Conservation (phyloP, 2,329 filamentous ascomycete species). For the Chaetomiaceae sp. region DNA sequence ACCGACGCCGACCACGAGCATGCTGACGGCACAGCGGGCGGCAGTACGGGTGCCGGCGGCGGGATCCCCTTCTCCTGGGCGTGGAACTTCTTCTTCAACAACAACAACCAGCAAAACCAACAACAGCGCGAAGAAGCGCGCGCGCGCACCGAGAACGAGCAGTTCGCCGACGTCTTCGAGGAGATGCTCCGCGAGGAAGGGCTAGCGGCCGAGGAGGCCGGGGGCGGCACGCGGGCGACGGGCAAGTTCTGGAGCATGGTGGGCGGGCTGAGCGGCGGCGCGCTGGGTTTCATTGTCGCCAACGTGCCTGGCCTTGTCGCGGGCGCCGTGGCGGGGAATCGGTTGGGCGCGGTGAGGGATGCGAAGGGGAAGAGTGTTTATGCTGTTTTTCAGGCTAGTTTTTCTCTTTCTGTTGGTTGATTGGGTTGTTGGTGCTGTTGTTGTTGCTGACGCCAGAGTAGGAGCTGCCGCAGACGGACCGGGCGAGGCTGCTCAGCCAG, state of each 20-base stretch:
- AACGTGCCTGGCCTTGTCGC: slow-evolving; percentile 87
- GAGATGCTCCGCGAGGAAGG: slow-evolving; percentile 85
- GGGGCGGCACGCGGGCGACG: slow-evolving; percentile 51
- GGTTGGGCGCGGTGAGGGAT: slow-evolving; percentile 85
- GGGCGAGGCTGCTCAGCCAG: slow-evolving; percentile 74
- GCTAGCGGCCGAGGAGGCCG: slow-evolving; percentile 65
- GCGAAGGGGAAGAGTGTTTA: slow-evolving; percentile 94
- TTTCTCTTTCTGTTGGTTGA: slow-evolving; percentile 3
- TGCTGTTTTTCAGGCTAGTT: slow-evolving; percentile 65
- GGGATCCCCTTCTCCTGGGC: slow-evolving; percentile 69
- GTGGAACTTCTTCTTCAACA: slow-evolving; percentile 53
- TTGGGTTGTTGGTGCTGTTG: not conserved
- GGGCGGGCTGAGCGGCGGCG: slow-evolving; percentile 80
- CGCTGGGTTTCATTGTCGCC: slow-evolving; percentile 89
- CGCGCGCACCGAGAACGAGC: slow-evolving; percentile 59
- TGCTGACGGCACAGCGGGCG: slow-evolving; percentile 36
- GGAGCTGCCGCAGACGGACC: slow-evolving; percentile 78
- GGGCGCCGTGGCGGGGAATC: slow-evolving; percentile 86
- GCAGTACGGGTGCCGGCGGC: slow-evolving; percentile 31
- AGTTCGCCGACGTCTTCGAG: slow-evolving; percentile 86
- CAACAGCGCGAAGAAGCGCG: slow-evolving; percentile 31
- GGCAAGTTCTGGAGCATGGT: slow-evolving; percentile 81
- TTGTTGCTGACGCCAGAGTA: slow-evolving; percentile 30
- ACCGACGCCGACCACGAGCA: slow-evolving; percentile 39
- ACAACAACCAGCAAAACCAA: slow-evolving; percentile 23